Evolutionary conservation across 75 land plant species (phyloP), one percentile per base, ranked within the genome.

Genomic region (Ceratopteris richardii): DNA sequence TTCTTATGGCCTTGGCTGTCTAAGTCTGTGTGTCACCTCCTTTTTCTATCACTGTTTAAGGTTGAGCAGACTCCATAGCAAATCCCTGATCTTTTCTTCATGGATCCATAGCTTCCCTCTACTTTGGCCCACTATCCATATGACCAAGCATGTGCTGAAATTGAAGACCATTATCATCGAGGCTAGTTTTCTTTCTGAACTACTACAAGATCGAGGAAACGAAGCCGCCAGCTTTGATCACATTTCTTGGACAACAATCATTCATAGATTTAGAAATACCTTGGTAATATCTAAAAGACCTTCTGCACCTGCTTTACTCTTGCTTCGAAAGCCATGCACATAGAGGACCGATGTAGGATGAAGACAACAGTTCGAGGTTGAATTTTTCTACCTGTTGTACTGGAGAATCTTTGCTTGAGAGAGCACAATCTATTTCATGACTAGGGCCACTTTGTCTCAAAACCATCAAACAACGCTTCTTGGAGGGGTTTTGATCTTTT

Each of bases 291-390:
- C 82, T 41, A 77, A 43, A 20, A 90, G 60, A 24, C 82, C 77
- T 54, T 86, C 87, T 42, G 96, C 96, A 76, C 86, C 96, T 25
- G n/a, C n/a, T n/a, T n/a, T n/a, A n/a, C n/a, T n/a, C n/a, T n/a
- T n/a, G n/a, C n/a, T n/a, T n/a, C n/a, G n/a, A n/a, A n/a, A n/a
- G n/a, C n/a, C n/a, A n/a, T n/a, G n/a, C n/a, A n/a, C n/a, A n/a
- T n/a, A n/a, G n/a, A n/a, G n/a, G n/a, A n/a, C n/a, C n/a, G n/a
- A n/a, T n/a, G n/a, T n/a, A n/a, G n/a, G n/a, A n/a, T n/a, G n/a
- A n/a, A n/a, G n/a, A n/a, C n/a, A n/a, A n/a, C n/a, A n/a, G n/a
- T n/a, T n/a, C n/a, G n/a, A n/a, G n/a, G n/a, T n/a, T n/a, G n/a
- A n/a, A n/a, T n/a, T n/a, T n/a, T n/a, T n/a, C n/a, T n/a, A n/a